Evolutionary conservation across 176 grass and related monocot genomes (phyloP), one percentile per base, ranked within the genome.

Genomic region (Pharus latifolius): DNA sequence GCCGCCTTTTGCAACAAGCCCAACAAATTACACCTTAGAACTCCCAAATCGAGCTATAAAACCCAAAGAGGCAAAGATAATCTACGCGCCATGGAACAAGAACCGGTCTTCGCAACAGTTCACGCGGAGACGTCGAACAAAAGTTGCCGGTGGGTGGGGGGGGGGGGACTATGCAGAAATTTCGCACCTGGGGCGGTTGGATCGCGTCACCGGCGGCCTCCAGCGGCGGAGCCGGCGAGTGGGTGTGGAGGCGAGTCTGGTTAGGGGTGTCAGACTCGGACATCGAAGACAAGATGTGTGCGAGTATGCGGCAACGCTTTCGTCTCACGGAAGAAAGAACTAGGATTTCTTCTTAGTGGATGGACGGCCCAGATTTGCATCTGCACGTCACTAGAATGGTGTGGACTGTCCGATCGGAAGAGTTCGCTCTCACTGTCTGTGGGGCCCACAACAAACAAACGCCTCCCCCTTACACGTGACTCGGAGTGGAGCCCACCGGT

Each of bases 241-340:
- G 4, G 35, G 61, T 4, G 17, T 76, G 73, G 44, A 32, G 31
- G 30, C 31, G 15, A 57, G 31, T 40, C 72, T 62, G 57, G 73
- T 23, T 17, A 22, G 65, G 60, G n/a, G 50, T 61, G 50, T 77
- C 49, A 13, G 74, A 25, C 56, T 77, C 74, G 60, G 62, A 60
- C 74, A 77, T 77, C 26, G 74, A 35, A 66, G 74, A 56, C 34
- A 34, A 41, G 35, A n/a, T n/a, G n/a, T n/a, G n/a, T n/a, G n/a
- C n/a, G n/a, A n/a, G n/a, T n/a, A n/a, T n/a, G n/a, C n/a, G n/a
- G n/a, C n/a, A n/a, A n/a, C n/a, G n/a, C n/a, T n/a, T n/a, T n/a
- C n/a, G n/a, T n/a, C n/a, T n/a, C n/a, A n/a, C n/a, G n/a, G n/a
- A n/a, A n/a, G n/a, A n/a, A n/a, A n/a, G n/a, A n/a, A n/a, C n/a